A percentile compares a stretch with the other conserved stretches of the same genome.
Conservation (phyloP, 108 stramenopile species). For the Bacterosira constricta region DNA sequence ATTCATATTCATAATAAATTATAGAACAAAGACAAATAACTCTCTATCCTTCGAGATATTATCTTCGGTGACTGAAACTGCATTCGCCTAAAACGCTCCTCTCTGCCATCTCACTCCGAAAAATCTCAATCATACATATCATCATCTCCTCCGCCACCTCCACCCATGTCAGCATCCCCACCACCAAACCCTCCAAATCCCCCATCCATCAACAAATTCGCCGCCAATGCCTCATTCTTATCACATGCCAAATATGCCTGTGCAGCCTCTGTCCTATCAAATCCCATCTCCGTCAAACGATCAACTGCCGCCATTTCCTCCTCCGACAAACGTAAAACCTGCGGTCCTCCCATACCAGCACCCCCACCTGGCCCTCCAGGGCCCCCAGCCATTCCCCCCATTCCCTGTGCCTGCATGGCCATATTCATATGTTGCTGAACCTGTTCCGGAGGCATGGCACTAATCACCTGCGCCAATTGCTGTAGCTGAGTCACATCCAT, state of each 20-base stretch:
- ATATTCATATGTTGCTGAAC: constrained; percentile 88
- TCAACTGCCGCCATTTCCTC: constrained; percentile 97
- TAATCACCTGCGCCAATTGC: constrained; percentile 88
- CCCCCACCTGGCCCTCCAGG: constrained; percentile 54
- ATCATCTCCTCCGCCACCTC: constrained; percentile 58
- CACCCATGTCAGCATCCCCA: constrained; percentile 34
- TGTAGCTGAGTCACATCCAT: constrained; percentile 92
- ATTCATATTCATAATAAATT: neutral
- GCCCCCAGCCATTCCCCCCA: constrained; percentile 48
- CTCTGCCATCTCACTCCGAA: neutral
- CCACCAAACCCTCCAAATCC: constrained; percentile 59
- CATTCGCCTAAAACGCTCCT: too few species aligned
- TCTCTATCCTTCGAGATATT: neutral
- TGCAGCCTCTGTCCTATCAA: constrained; percentile 90
- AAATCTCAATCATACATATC: constrained; percentile 82
- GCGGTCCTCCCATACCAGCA: constrained; percentile 60
- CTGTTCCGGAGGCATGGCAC: constrained; percentile 93
- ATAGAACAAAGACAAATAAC: neutral
- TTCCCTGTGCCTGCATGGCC: constrained; percentile 68
- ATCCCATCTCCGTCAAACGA: constrained; percentile 95
- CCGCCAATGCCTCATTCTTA: constrained; percentile 98
- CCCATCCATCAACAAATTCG: constrained; percentile 94
- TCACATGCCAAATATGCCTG: constrained; percentile 99
- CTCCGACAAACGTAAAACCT: constrained; percentile 85
- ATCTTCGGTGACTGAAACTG: neutral